phyloP scores from a whole-genome alignment of 495 filamentous ascomycete genomes.

The Echria macrotheca region DNA sequence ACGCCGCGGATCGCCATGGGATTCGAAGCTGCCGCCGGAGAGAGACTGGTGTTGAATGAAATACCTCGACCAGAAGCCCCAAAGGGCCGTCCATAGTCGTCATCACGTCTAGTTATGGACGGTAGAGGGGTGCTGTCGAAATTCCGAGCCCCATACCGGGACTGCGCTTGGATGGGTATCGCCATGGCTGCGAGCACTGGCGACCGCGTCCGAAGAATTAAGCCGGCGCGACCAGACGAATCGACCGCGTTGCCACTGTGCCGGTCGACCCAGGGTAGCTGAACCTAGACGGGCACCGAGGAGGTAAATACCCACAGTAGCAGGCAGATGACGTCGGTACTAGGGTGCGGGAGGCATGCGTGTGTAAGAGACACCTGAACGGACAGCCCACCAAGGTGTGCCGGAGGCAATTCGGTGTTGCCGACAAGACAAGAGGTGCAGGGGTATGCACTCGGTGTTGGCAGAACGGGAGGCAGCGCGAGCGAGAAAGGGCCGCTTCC shows the following conservation, averaged over 20 bases:
- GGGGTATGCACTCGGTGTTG: background rate
- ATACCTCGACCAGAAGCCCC: slow-evolving; percentile 11
- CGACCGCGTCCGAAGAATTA: background rate
- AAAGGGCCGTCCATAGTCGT: slow-evolving; percentile 15
- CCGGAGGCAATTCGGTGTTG: slow-evolving; percentile 9
- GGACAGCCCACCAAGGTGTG: too few species aligned
- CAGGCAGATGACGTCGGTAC: slow-evolving; percentile 2
- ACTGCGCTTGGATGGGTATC: slow-evolving; percentile 23
- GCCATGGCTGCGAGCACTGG: slow-evolving; percentile 17
- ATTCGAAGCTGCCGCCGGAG: slow-evolving; percentile 26
- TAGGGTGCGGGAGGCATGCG: too few species aligned
- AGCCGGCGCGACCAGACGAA: slow-evolving; percentile 11
- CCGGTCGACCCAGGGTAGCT: background rate
- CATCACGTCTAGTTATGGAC: slow-evolving; percentile 26
- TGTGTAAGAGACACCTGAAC: too few species aligned
- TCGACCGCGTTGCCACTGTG: slow-evolving; percentile 13
- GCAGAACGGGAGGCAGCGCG: background rate
- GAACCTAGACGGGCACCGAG: slow-evolving; percentile 1
- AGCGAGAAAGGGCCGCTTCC: too few species aligned
- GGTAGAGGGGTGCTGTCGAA: slow-evolving; percentile 20
- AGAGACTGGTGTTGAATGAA: slow-evolving; percentile 23
- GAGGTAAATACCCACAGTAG: background rate
- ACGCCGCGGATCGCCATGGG: slow-evolving; percentile 34
- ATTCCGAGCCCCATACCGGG: slow-evolving; percentile 18
- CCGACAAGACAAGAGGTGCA: background rate